Evolutionary conservation across 208 protist species (phyloP).

Genomic region (Trypanosoma vivax): DNA sequence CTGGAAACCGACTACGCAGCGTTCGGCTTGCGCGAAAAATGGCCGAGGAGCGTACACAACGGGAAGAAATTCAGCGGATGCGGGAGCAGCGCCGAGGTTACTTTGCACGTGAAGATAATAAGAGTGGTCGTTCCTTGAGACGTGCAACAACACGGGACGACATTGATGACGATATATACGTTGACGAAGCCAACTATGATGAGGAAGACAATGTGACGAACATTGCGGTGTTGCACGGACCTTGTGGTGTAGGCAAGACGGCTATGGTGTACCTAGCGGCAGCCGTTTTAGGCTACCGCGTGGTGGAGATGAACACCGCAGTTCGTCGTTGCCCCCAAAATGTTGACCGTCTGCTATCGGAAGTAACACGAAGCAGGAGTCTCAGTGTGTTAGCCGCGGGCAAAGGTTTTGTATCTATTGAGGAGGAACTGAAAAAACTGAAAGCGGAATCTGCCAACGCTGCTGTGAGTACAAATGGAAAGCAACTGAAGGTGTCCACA

Average conservation of each 20-base stretch:
- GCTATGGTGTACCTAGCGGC: slow-evolving; percentile 76
- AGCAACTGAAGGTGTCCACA: slow-evolving; percentile 16
- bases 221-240: slow-evolving; percentile 68
- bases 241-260: slow-evolving; percentile 68
- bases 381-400: slow-evolving; percentile 32
- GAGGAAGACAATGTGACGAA: slow-evolving; percentile 64
- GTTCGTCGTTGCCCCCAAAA: slow-evolving; percentile 57
- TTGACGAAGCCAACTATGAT: slow-evolving; percentile 4
- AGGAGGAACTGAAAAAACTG: slow-evolving; percentile 59
- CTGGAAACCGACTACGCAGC: slow-evolving; percentile 72
- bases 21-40: slow-evolving; percentile 63
- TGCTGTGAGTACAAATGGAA: slow-evolving; percentile 18
- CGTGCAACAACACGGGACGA: slow-evolving; percentile 1
- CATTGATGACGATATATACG: background rate
- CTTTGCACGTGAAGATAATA: slow-evolving; percentile 35
- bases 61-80: slow-evolving; percentile 26
- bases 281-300: slow-evolving; percentile 59
- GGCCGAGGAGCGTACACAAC: slow-evolving; percentile 26
- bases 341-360: slow-evolving; percentile 67
- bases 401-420: slow-evolving; percentile 32
- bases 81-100: slow-evolving; percentile 52
- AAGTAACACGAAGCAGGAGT: slow-evolving; percentile 70
- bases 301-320: slow-evolving; percentile 81
- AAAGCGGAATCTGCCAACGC: slow-evolving; percentile 48
- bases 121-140: background rate